Evolutionary conservation across 495 filamentous ascomycete genomes (phyloP), one percentile per base, ranked within the genome.

Genomic region (Tuber borchii): DNA sequence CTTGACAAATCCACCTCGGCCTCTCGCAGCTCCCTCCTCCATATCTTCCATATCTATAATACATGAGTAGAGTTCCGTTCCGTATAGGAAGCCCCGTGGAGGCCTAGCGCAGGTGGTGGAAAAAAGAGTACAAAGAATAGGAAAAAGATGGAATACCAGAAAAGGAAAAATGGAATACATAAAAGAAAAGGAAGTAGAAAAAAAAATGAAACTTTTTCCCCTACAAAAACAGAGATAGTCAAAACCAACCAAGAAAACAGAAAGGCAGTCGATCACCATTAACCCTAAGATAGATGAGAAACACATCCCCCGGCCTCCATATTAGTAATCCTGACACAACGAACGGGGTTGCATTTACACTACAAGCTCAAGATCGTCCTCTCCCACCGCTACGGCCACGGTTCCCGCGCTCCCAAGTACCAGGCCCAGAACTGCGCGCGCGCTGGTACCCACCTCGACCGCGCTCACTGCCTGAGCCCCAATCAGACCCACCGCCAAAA

Each of bases 1-100:
- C 56, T 10, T 8, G 31, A 19, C 26, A 3, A 34, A 65, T 34
- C 12, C 26, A 65, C 34, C 34, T 65, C 14, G 0, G 34, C 12
- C 56, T n/a, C n/a, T 61, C 56, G 26, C 56, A 31, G 26, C 26
- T 34, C 56, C 26, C 56, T 5, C 26, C 56, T 51, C 26, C 74
- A 7, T 31, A 65, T 16, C 31, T 16, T 26, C 31, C 56, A 65
- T 34, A 34, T 34, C 56, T 65, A 65, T 65, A 34, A 65, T 65
- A 65, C 56, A 65, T 65, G 56, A 65, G 56, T 65, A 65, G 56
- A 65, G 56, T 65, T 65, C 56, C 56, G 56, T 31, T 65, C 56
- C 26, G 56, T 65, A 65, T 65, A 17, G 26, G 16, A 65, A 5
- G 26, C 34, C 34, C 34, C n/a, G n/a, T n/a, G n/a, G n/a, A n/a